These are phyloP conservation scores for Talaromyces sp. DNA, from an alignment of 2,329 filamentous ascomycete species.

Conservation along the genomic window DNA sequence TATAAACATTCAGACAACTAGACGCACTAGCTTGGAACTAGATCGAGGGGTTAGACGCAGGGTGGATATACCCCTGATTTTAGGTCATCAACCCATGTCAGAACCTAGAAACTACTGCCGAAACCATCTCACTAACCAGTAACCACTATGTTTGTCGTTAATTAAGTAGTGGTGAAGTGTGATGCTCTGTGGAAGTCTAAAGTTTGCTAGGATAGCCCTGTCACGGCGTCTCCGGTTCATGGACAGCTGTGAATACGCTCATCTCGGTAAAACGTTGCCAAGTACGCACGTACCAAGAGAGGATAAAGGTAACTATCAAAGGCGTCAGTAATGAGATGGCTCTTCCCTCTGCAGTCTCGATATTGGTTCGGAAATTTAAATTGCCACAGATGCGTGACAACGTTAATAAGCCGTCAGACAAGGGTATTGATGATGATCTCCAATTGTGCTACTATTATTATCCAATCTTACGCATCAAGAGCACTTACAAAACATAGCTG, in stretches of 20 bases:
- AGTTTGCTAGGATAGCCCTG: not conserved
- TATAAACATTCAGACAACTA: constrained; percentile 1
- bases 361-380: not conserved
- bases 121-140: not conserved
- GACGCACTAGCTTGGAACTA: not conserved
- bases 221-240: not conserved
- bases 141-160: not conserved
- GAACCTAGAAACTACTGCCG: not conserved
- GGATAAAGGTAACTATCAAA: not conserved
- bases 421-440: not conserved
- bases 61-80: constrained; percentile 1
- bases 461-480: not conserved
- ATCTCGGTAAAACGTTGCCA: not conserved
- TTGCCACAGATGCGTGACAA: not conserved
- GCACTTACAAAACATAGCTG: not conserved
- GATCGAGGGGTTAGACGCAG: not conserved
- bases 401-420: not conserved
- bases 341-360: not conserved
- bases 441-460: not conserved
- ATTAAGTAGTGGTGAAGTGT: not conserved
- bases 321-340: not conserved
- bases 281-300: not conserved
- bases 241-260: not conserved
- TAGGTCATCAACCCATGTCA: not conserved
- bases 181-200: no score